Evolutionary conservation across 257 asterid species (phyloP).

Genomic region (Asclepias syriaca): DNA sequence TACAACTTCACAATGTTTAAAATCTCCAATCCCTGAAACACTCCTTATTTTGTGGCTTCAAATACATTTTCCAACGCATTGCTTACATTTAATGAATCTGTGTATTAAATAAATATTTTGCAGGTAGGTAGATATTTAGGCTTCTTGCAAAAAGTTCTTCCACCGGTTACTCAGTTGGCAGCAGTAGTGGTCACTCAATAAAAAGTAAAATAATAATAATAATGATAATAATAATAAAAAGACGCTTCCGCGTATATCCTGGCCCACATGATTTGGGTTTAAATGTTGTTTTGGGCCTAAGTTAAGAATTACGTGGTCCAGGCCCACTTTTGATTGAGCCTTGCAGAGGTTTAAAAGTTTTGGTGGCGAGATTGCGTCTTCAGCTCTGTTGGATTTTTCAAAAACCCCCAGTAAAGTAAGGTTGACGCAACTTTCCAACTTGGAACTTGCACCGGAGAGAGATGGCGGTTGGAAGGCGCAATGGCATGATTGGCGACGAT

Average conservation of each 20-base stretch:
- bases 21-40: neutral
- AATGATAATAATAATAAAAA: too few relatives aligned
- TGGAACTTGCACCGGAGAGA: constrained; percentile 5
- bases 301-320: neutral
- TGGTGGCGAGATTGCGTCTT: neutral
- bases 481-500: constrained; percentile 37
- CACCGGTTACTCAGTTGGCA: too few relatives aligned
- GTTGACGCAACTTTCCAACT: neutral
- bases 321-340: neutral
- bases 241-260: too few relatives aligned
- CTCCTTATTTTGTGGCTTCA: neutral
- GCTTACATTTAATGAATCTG: neutral
- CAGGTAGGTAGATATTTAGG: neutral
- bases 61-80: neutral
- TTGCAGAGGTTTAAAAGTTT: neutral
- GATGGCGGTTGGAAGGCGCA: constrained; percentile 82
- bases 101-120: neutral
- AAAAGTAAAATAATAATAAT: too few relatives aligned
- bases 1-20: neutral
- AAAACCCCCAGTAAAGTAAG: neutral
- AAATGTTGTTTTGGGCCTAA: neutral
- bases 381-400: too few relatives aligned
- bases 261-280: neutral
- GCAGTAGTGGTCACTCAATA: too few relatives aligned
- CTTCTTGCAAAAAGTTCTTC: too few relatives aligned